These are phyloP conservation scores for Nymphaea thermarum DNA, from an alignment of 164 flowering plant genomes.

Conservation along the genomic window DNA sequence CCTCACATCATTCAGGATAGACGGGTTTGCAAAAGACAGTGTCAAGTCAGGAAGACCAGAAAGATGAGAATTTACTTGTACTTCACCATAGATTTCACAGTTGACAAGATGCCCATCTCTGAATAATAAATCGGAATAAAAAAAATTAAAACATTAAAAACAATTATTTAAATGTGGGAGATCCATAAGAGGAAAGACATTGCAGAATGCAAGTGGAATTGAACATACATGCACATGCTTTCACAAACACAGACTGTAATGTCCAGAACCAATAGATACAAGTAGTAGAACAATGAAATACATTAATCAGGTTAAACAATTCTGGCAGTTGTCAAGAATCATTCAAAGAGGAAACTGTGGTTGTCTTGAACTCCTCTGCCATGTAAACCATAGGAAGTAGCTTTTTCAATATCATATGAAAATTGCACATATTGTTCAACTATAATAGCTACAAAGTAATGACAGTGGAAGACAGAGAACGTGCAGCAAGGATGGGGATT, in stretches of 20 bases:
- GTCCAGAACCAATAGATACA: not conserved
- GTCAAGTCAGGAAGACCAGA: conserved; percentile 97
- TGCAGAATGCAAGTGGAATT: not conserved
- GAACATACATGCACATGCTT: not conserved
- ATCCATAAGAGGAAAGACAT: not conserved
- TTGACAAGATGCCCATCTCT: conserved; percentile 84
- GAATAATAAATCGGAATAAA: conserved; percentile 8
- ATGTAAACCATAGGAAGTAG: too few relatives aligned
- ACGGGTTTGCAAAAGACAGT: conserved; percentile 79
- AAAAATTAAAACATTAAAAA: not conserved
- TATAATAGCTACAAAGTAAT: too few relatives aligned
- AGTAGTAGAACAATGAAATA: not conserved
- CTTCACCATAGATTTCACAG: conserved; percentile 92
- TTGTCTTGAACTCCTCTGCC: too few relatives aligned
- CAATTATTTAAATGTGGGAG: not conserved
- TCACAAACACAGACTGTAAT: not conserved
- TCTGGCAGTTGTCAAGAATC: too few relatives aligned
- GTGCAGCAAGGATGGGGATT: too few relatives aligned
- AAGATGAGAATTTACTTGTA: conserved; percentile 73
- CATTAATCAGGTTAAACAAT: too few relatives aligned
- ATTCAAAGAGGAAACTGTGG: too few relatives aligned
- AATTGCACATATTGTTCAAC: too few relatives aligned
- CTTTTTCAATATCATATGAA: too few relatives aligned
- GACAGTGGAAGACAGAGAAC: too few relatives aligned
- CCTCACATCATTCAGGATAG: conserved; percentile 79